phyloP scores from a whole-genome alignment of 345 rosid species.

The Rubroshorea leprosula region DNA sequence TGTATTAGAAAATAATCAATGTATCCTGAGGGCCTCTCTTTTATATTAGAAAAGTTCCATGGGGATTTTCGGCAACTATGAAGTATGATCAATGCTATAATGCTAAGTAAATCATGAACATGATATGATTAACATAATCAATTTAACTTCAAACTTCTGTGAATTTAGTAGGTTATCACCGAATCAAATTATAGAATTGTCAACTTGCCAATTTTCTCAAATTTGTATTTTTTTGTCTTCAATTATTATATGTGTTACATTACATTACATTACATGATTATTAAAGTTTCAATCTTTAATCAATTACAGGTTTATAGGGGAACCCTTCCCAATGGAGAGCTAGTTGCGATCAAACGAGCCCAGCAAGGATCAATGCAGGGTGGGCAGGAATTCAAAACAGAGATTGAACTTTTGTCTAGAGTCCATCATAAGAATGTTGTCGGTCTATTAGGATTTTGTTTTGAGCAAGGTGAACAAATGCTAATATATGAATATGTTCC shows the following conservation, averaged over 20 bases:
- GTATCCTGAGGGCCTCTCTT: no score
- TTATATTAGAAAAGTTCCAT: no score
- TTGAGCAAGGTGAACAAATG: slow-evolving; percentile 65
- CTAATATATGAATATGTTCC: slow-evolving; percentile 70
- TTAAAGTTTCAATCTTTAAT: not conserved
- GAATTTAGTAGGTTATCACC: no score
- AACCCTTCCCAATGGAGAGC: slow-evolving; percentile 42
- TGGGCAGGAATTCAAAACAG: slow-evolving; percentile 74
- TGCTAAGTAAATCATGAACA: not conserved
- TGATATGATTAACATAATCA: no score
- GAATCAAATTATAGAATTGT: no score
- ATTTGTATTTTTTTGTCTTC: no score
- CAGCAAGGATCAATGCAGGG: slow-evolving; percentile 83
- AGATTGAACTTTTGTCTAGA: slow-evolving; percentile 83
- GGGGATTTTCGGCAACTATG: no score
- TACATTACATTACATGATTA: no score
- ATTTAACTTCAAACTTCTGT: no score
- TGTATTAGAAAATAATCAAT: no score
- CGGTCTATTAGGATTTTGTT: slow-evolving; percentile 65
- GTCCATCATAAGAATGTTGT: slow-evolving; percentile 86
- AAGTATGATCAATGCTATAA: not conserved
- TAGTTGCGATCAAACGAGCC: slow-evolving; percentile 77
- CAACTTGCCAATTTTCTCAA: no score
- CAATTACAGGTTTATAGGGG: slow-evolving; percentile 69
- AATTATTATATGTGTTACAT: no score